Evolutionary conservation across 2,329 filamentous ascomycete species (phyloP), one percentile per base, ranked within the genome.

Genomic region (Pseudogymnoascus sp.): DNA sequence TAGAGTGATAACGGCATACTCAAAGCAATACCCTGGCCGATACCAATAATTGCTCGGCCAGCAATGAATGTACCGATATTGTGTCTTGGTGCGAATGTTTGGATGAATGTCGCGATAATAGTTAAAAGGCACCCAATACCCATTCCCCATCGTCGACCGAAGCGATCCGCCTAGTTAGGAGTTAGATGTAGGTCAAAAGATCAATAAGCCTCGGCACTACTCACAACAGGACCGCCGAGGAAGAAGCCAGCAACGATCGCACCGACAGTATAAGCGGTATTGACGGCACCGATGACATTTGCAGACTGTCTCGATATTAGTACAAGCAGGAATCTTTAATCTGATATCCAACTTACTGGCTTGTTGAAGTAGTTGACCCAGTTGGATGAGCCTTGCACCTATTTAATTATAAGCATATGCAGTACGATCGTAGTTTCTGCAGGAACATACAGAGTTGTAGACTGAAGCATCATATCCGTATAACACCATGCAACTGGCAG

Each of bases 381-480:
- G 72, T 89, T 82, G 12, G 83, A 60, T 1, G 85, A 88, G 34
- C 83, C 85, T 73, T 89, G 87, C 5, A 89, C 45, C 45, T 51
- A 31, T 29, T 29, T 51, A 12, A 51, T 12, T 29, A 14, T 51
- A 51, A 29, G 45, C 23, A 51, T 51, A 51, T 51, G 45, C 2
- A 29, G 45, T 51, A 51, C 5, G n/a, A 11, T 10, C 42, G 21
- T 14, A n/a, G 42, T 26, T 26, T 26, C 42, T 12, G 11, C 11
- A 23, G 5, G 16, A 51, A 51, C 45, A 12, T 51, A 51, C 82
- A 4, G 86, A 86, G 73, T 90, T 90, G 79, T 86, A 90, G 57
- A 89, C 86, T 39, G 86, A 88, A 1, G 87, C 86, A 79, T 90
- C 87, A 72, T 90, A 90, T 64, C 87, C 87, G 72, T 89, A 90